These are phyloP conservation scores for Paraglomus occultum DNA, from an alignment of 192 early-diverging fungal species.

Conservation along the genomic window DNA sequence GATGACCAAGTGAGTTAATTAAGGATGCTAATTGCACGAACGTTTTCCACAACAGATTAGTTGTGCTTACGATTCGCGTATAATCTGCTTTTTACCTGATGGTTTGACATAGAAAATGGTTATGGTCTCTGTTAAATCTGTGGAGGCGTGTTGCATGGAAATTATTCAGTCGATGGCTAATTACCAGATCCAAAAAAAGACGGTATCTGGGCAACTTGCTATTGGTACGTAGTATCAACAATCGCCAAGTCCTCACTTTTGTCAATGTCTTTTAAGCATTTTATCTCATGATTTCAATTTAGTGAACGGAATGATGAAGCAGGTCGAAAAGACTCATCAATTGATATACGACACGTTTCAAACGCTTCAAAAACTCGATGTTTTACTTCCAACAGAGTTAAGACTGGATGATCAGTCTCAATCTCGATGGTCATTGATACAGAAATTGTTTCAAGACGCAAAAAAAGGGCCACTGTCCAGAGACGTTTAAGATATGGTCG, in stretches of 20 bases:
- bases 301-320: constrained; percentile 28
- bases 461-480: background rate
- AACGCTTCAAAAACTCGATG: constrained; percentile 23
- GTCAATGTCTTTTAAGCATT: too few relatives aligned
- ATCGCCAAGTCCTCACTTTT: too few relatives aligned
- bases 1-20: constrained; percentile 21
- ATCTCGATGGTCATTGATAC: constrained; percentile 8
- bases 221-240: constrained; percentile 5
- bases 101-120: constrained; percentile 10
- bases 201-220: constrained; percentile 17
- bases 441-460: constrained; percentile 19
- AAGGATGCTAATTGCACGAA: too few relatives aligned
- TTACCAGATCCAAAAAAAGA: constrained; percentile 25
- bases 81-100: too few relatives aligned
- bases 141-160: constrained; percentile 19
- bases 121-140: constrained; percentile 27
- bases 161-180: constrained; percentile 20
- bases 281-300: background rate
- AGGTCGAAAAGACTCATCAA: constrained; percentile 27
- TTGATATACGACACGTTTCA: constrained; percentile 21
- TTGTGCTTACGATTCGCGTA: too few relatives aligned
- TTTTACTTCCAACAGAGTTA: constrained; percentile 6
- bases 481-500: constrained; percentile 3
- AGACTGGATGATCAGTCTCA: background rate
- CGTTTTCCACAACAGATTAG: too few relatives aligned